Conservation (phyloP, 805 yeast genomes). For the Yarrowia hollandica region DNA sequence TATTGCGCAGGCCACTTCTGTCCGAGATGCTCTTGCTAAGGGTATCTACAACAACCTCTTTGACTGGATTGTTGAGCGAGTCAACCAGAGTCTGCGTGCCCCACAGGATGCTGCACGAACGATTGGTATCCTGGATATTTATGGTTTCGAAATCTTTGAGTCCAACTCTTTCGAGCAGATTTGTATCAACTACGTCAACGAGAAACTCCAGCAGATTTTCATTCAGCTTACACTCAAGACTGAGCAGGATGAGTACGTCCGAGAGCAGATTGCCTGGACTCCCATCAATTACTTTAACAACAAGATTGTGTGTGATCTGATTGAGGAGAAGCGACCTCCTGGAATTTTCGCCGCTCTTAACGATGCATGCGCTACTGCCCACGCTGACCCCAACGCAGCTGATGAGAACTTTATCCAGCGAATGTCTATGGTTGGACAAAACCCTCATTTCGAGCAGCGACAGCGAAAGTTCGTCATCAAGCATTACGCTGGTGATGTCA, state of each 20-base stretch:
- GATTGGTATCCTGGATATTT: slow-evolving; percentile 91
- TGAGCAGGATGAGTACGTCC: slow-evolving; percentile 95
- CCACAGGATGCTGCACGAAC: slow-evolving; percentile 55
- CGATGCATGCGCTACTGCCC: slow-evolving; percentile 97
- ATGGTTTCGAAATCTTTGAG: slow-evolving; percentile 94
- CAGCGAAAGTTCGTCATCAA: slow-evolving; percentile 83
- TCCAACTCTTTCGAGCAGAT: slow-evolving; percentile 93
- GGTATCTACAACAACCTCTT: slow-evolving; percentile 89
- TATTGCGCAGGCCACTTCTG: slow-evolving; percentile 85
- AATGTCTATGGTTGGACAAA: slow-evolving; percentile 74
- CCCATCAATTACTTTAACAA: slow-evolving; percentile 96
- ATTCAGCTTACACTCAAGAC: slow-evolving; percentile 93
- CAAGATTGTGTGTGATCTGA: slow-evolving; percentile 93
- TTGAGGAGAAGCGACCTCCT: slow-evolving; percentile 91
- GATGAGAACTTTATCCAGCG: slow-evolving; percentile 95
- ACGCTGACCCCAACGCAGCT: slow-evolving; percentile 94
- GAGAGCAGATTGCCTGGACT: slow-evolving; percentile 95
- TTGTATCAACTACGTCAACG: slow-evolving; percentile 94
- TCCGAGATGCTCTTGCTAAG: slow-evolving; percentile 91
- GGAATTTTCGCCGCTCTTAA: slow-evolving; percentile 95
- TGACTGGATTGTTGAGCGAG: slow-evolving; percentile 95
- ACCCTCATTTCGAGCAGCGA: slow-evolving; percentile 87
- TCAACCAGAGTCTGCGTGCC: slow-evolving; percentile 71
- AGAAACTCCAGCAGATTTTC: slow-evolving; percentile 92
- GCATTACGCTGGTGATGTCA: slow-evolving; percentile 98